Conservation (phyloP, 176 grass and related monocot genomes). For the Musa beccarii region DNA sequence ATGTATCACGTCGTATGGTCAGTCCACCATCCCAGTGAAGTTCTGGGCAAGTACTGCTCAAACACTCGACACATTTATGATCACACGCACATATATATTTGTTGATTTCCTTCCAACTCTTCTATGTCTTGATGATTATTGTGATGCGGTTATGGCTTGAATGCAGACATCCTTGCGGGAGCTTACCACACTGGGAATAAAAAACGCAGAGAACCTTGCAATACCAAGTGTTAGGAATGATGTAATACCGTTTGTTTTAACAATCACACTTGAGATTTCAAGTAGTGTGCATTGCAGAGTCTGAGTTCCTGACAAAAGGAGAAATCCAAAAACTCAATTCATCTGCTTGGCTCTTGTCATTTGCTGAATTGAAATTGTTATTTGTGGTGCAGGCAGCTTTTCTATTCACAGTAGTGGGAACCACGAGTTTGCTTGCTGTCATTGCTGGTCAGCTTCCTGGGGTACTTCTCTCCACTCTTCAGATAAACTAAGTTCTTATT, state of each 20-base stretch:
- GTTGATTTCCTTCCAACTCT: neutral
- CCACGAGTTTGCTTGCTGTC: slow-evolving; percentile 65
- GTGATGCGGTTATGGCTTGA: slow-evolving; percentile 4
- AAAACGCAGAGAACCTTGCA: slow-evolving; percentile 89
- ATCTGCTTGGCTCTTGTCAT: neutral
- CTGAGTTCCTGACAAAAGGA: too few relatives aligned
- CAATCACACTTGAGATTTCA: too few relatives aligned
- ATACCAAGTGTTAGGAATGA: slow-evolving; percentile 93
- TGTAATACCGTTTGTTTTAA: slow-evolving; percentile 29
- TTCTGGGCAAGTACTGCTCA: slow-evolving; percentile 28
- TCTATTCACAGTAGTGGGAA: slow-evolving; percentile 78
- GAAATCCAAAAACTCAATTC: too few relatives aligned
- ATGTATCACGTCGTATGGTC: slow-evolving; percentile 89
- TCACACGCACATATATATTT: neutral
- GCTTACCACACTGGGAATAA: slow-evolving; percentile 71
- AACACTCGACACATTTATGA: neutral
- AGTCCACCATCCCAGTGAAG: slow-evolving; percentile 34
- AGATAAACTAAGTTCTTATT: neutral
- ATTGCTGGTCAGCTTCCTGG: slow-evolving; percentile 84
- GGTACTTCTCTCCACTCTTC: slow-evolving; percentile 31
- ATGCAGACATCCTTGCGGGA: slow-evolving; percentile 82
- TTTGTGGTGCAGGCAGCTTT: slow-evolving; percentile 61
- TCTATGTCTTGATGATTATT: neutral
- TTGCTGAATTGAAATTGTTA: neutral
- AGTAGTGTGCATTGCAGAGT: too few relatives aligned